A percentile compares a stretch with the other conserved stretches of the same genome.
Evolutionary conservation across 768 basidiomycete genomes (phyloP).

Genomic region (Lactarius hengduanensis): DNA sequence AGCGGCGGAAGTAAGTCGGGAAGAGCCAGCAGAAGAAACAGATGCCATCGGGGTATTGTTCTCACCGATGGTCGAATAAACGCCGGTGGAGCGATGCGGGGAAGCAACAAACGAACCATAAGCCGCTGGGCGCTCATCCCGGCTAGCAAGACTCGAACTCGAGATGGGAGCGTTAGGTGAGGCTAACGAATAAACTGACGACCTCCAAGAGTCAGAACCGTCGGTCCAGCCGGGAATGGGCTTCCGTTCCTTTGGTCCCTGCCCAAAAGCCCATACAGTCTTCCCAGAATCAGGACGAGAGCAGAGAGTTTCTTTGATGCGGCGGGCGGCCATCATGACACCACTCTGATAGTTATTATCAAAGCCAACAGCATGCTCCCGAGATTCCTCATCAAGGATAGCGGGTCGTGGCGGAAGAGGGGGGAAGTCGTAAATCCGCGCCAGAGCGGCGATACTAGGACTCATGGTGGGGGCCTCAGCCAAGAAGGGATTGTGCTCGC

Average conservation of each 20-base stretch:
- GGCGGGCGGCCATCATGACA: constrained; percentile 66
- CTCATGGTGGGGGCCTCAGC: constrained; percentile 30
- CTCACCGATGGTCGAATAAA: constrained; percentile 48
- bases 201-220: constrained; percentile 64
- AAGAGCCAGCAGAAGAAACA: constrained; percentile 23
- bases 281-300: constrained; percentile 40
- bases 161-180: constrained; percentile 38
- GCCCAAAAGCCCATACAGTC: constrained; percentile 20
- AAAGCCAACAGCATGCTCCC: constrained; percentile 24
- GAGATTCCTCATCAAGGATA: constrained; percentile 36
- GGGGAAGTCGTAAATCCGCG: constrained; percentile 46
- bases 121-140: constrained; percentile 36
- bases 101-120: constrained; percentile 51
- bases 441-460: constrained; percentile 38
- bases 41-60: constrained; percentile 27
- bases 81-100: constrained; percentile 48
- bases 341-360: constrained; percentile 52
- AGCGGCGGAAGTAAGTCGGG: constrained; percentile 33
- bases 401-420: constrained; percentile 55
- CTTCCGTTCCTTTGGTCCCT: constrained; percentile 37
- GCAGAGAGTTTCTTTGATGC: constrained; percentile 49
- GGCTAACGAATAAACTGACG: constrained; percentile 55
- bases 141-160: constrained; percentile 33
- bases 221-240: constrained; percentile 69
- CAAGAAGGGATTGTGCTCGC: constrained; percentile 23